Conservation (phyloP, 2,329 filamentous ascomycete genomes). For the Rhexocercosporidium sp. region DNA sequence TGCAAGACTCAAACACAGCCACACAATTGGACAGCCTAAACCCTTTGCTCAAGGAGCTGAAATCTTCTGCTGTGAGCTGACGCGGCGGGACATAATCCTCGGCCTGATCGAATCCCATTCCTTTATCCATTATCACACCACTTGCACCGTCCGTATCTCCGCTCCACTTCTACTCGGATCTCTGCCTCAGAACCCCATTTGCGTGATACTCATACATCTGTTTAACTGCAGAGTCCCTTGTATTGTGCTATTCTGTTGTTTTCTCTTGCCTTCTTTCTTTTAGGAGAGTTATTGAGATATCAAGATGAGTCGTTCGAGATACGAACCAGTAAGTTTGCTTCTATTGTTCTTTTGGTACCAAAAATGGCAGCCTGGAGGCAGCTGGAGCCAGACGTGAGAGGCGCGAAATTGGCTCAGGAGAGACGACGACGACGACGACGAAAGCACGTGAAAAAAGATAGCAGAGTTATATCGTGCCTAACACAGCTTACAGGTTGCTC, state of each 20-base stretch:
- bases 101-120: slow-evolving; percentile 21
- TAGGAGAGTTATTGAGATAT: background rate
- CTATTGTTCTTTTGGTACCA: background rate
- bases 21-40: slow-evolving; percentile 1
- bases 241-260: background rate
- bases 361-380: slow-evolving; percentile 20
- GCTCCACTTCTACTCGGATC: background rate
- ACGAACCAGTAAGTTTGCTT: slow-evolving; percentile 33
- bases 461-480: background rate
- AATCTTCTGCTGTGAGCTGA: slow-evolving; percentile 23
- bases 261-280: background rate
- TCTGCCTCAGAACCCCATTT: slow-evolving; percentile 11
- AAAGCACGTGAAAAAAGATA: background rate
- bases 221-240: background rate
- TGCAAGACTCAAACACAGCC: background rate
- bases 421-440: background rate
- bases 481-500: slow-evolving; percentile 29
- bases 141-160: background rate
- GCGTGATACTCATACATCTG: slow-evolving; percentile 3
- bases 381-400: background rate
- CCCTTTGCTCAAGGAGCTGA: background rate
- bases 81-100: slow-evolving; percentile 24
- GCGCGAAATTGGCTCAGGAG: background rate
- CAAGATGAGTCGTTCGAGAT: slow-evolving; percentile 36
- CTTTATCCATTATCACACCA: slow-evolving; percentile 16